A percentile compares a stretch with the other conserved stretches of the same genome.
Evolutionary conservation across 495 filamentous ascomycete species (phyloP).

Genomic region (Neurospora sp.): DNA sequence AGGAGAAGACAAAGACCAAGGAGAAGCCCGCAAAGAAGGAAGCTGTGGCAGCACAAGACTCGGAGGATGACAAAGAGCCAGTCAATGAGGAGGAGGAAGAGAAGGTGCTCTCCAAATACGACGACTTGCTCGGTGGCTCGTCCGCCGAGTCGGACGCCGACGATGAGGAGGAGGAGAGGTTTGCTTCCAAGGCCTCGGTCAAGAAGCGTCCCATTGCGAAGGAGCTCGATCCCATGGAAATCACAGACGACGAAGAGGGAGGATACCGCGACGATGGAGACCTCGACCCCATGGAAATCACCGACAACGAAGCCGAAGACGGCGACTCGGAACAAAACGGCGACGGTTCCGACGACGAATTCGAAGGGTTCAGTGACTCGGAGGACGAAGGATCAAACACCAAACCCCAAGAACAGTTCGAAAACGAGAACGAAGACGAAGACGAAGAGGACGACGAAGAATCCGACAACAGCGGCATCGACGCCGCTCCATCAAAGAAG

Average conservation of each 20-base stretch:
- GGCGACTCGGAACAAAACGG: background rate
- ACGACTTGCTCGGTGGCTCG: conserved; percentile 9
- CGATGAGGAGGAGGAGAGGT: conserved; percentile 6
- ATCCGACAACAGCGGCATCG: conserved; percentile 10
- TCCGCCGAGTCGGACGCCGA: conserved; percentile 8
- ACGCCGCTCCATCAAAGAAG: conserved; percentile 6
- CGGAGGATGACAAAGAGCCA: background rate
- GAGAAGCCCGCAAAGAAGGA: conserved; percentile 13
- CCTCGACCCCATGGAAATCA: conserved; percentile 13
- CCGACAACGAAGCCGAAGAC: conserved; percentile 8
- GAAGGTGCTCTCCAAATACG: conserved; percentile 8
- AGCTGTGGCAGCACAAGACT: conserved; percentile 1
- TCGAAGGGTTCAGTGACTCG: conserved; percentile 8
- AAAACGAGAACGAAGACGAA: background rate
- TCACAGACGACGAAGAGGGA: conserved; percentile 11
- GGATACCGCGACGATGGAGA: background rate
- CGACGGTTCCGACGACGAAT: conserved; percentile 5
- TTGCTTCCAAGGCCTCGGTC: conserved; percentile 4
- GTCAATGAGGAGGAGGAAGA: conserved; percentile 11
- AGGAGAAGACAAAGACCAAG: conserved; percentile 8
- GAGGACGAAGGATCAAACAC: background rate
- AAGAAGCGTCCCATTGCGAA: background rate
- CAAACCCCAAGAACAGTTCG: conserved; percentile 3
- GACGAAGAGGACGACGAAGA: background rate
- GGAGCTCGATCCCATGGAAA: conserved; percentile 15